Conservation (phyloP, 495 filamentous ascomycete genomes). For the Aspergillus funiculosus region DNA sequence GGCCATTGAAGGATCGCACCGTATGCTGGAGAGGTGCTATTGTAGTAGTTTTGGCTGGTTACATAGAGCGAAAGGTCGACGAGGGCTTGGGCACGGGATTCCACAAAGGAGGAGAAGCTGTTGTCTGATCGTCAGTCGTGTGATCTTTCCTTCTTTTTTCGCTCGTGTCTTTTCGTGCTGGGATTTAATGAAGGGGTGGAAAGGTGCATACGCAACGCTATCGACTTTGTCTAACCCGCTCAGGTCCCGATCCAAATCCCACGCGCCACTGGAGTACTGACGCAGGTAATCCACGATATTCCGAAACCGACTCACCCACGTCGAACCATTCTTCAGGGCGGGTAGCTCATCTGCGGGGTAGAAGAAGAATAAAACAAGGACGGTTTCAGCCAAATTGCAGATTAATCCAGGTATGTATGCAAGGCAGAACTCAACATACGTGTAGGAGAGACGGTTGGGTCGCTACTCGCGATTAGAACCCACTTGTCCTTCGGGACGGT, state of each 20-base stretch:
- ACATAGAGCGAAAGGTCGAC: slow-evolving; percentile 81
- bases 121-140: slow-evolving; percentile 14
- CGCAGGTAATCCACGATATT: slow-evolving; percentile 68
- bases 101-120: slow-evolving; percentile 57
- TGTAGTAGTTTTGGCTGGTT: slow-evolving; percentile 75
- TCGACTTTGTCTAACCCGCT: slow-evolving; percentile 45
- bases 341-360: slow-evolving; percentile 61
- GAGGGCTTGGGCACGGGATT: slow-evolving; percentile 58
- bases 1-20: slow-evolving; percentile 73
- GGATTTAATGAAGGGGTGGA: background rate
- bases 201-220: slow-evolving; percentile 45
- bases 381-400: slow-evolving; percentile 9
- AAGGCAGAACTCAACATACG: slow-evolving; percentile 47
- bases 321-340: slow-evolving; percentile 57
- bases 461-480: slow-evolving; percentile 69
- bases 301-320: slow-evolving; percentile 64
- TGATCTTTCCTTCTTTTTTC: background rate
- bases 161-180: background rate
- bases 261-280: slow-evolving; percentile 45
- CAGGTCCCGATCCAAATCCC: slow-evolving; percentile 51
- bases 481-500: slow-evolving; percentile 56
- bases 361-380: slow-evolving; percentile 6
- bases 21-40: slow-evolving; percentile 68
- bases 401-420: slow-evolving; percentile 5
- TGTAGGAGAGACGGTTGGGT: slow-evolving; percentile 67